Evolutionary conservation across 78 protist genomes (phyloP).

Genomic region (Dictyostelium discoideum): dicty_2.7 NC_007091.3:2492501-2493000

Average conservation of each 20-base stretch:
- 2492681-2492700: slow-evolving; percentile 50
- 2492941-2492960: slow-evolving; percentile 35
- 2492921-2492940: slow-evolving; percentile 42
- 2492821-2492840: background rate
- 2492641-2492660: background rate
- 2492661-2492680: background rate
- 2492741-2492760: slow-evolving; percentile 67
- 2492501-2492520: background rate
- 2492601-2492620: slow-evolving; percentile 34
- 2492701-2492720: background rate
- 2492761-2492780: slow-evolving; percentile 23
- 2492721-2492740: slow-evolving; percentile 28
- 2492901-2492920: slow-evolving; percentile 7
- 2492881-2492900: slow-evolving; percentile 22
- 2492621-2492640: slow-evolving; percentile 27
- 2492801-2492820: background rate
- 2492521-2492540: background rate
- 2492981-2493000: slow-evolving; percentile 76
- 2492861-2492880: background rate
- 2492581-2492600: slow-evolving; percentile 28
- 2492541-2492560: slow-evolving; percentile 37
- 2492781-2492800: background rate
- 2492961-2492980: slow-evolving; percentile 44
- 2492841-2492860: background rate
- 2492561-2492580: slow-evolving; percentile 24